Evolutionary conservation across 441 rosid genomes (phyloP).

Genomic region (Populus hybrid): DNA sequence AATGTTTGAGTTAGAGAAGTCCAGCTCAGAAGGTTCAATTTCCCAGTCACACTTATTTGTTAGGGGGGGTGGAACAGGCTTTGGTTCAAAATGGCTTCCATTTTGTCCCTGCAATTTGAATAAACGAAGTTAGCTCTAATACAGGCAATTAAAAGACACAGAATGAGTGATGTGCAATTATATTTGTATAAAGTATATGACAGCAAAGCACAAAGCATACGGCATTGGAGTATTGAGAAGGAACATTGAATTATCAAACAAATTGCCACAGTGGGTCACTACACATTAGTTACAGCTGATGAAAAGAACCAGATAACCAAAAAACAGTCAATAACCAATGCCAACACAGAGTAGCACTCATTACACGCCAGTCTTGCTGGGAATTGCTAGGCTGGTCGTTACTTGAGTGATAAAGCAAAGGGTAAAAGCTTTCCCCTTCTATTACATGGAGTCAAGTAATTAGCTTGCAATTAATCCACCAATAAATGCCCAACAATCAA

Average conservation of each 20-base stretch:
- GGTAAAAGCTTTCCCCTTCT: too few relatives aligned
- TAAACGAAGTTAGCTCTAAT: constrained; percentile 11
- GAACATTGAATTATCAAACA: not conserved
- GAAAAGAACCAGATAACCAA: not conserved
- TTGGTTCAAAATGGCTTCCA: constrained; percentile 98
- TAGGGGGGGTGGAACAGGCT: constrained; percentile 86
- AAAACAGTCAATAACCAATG: not conserved
- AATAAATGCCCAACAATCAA: too few relatives aligned
- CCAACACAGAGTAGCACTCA: not conserved
- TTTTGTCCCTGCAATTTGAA: constrained; percentile 72
- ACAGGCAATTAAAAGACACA: not conserved
- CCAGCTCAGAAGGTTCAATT: constrained; percentile 94
- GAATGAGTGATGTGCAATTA: constrained; percentile 13
- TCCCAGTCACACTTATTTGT: constrained; percentile 99
- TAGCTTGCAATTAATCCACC: too few relatives aligned
- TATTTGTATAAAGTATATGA: not conserved
- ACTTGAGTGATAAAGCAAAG: too few relatives aligned
- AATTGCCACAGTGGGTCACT: not conserved
- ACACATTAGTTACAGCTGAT: not conserved
- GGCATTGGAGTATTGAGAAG: not conserved
- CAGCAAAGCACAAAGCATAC: not conserved
- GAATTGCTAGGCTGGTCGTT: not conserved
- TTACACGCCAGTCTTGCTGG: not conserved
- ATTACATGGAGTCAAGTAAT: too few relatives aligned
- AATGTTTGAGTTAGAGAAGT: constrained; percentile 64